Conservation (phyloP, 2,329 filamentous ascomycete species). For the Trichoderma asperellum region DNA sequence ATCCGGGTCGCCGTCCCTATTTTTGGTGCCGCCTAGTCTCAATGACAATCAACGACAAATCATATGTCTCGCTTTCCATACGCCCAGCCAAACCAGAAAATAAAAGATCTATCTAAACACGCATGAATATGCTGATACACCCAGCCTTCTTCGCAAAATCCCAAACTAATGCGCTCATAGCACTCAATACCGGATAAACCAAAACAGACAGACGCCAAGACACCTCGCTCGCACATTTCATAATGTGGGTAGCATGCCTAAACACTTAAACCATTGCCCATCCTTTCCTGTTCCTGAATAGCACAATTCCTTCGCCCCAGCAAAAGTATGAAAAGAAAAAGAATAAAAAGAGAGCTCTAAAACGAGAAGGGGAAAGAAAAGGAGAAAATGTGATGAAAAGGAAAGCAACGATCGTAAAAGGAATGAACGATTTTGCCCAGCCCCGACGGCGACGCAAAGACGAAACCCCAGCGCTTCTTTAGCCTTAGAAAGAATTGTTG, state of each 20-base stretch:
- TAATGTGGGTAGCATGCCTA: conserved; percentile 11
- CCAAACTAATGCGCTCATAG: not conserved
- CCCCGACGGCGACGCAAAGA: not conserved
- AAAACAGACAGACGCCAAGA: conserved; percentile 14
- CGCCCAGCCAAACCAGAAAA: not conserved
- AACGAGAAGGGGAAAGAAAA: not conserved
- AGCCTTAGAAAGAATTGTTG: not conserved
- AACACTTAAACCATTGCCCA: not conserved
- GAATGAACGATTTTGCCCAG: not conserved
- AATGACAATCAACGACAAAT: not conserved
- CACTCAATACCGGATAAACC: not conserved
- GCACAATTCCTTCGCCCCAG: not conserved
- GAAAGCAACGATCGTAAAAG: not conserved
- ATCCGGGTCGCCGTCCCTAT: not conserved
- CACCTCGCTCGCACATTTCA: conserved; percentile 11
- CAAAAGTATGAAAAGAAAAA: not conserved
- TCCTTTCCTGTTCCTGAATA: not conserved
- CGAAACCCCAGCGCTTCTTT: not conserved
- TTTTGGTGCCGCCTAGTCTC: not conserved
- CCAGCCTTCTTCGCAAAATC: not conserved
- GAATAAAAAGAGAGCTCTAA: not conserved
- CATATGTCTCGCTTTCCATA: not conserved
- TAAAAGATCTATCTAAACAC: not conserved
- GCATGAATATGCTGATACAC: not conserved
- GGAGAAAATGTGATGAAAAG: not conserved